Evolutionary conservation across 495 filamentous ascomycete genomes (phyloP), one percentile per base, ranked within the genome.

Genomic region (Apodospora peruviana): DNA sequence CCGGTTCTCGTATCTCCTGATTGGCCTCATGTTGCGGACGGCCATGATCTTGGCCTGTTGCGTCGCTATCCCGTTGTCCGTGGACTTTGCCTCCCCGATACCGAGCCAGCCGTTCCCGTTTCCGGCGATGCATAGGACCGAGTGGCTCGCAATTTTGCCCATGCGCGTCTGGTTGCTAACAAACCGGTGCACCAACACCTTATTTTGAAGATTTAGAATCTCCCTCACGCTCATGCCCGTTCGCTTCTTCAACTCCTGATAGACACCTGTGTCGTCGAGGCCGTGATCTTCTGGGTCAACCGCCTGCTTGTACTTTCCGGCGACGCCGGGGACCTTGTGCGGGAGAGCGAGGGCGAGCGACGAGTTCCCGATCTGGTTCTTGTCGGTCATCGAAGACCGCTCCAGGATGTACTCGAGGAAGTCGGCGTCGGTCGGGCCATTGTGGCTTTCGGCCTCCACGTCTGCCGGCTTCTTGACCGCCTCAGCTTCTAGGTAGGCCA

Each of bases 101-200:
- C 93, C 93, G 38, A 99, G 59, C 58, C 91, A 73, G 19, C 93
- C 93, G 47, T 91, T 77, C 27, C 76, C 73, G 62, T 96, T 94
- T 39, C 93, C 93, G 5, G 89, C 90, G 40, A 96, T 77, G 4
- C 80, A 78, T 36, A 96, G 68, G 51, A 73, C 66, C 62, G 90
- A 93, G 9, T 75, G 50, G 59, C 80, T 83, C 43, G 69, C 68
- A 45, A 97, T 81, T 78, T 96, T 99, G 56, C 93, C 93, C 68
- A 99, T 80, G 72, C 90, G 87, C 23, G 94, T 97, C 77, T 96
- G 90, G 68, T 99, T 99, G 51, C 78, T 71, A 39, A 99, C 94
- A 1, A 62, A 62, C 58, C 90, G 85, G 2, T 49, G 45, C 18
- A 95, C 86, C 21, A 98, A 59, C 11, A 70, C 68, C 73, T 89